phyloP scores from a whole-genome alignment of 2,329 filamentous ascomycete species.

The Ceratocystis diversiconidia region DNA sequence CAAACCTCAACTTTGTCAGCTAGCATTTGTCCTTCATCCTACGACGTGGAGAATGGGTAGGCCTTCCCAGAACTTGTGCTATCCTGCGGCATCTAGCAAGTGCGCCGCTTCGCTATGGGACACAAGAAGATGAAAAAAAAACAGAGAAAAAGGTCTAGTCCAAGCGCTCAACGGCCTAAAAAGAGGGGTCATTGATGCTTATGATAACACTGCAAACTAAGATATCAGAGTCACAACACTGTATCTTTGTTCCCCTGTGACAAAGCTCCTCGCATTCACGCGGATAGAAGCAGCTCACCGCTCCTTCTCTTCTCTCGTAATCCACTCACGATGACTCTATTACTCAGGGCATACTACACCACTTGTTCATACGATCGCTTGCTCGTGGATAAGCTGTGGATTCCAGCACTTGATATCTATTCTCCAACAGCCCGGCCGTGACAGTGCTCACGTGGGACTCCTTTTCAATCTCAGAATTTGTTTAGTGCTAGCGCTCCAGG shows the following conservation, averaged over 20 bases:
- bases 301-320: background rate
- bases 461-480: background rate
- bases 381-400: background rate
- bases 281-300: background rate
- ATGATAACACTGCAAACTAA: no score
- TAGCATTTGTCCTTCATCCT: background rate
- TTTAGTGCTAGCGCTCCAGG: background rate
- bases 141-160: no score
- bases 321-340: background rate
- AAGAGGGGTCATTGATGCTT: no score
- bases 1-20: slow-evolving; percentile 1
- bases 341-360: background rate
- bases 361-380: background rate
- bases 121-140: no score
- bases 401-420: background rate
- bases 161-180: no score
- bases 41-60: background rate
- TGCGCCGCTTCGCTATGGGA: no score
- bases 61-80: background rate
- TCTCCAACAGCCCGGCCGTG: background rate
- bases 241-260: background rate
- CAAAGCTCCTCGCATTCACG: background rate
- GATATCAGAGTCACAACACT: background rate
- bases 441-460: background rate
- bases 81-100: no score